phyloP scores from a whole-genome alignment of 306 rosid genomes.

The Canavalia gladiata region DNA sequence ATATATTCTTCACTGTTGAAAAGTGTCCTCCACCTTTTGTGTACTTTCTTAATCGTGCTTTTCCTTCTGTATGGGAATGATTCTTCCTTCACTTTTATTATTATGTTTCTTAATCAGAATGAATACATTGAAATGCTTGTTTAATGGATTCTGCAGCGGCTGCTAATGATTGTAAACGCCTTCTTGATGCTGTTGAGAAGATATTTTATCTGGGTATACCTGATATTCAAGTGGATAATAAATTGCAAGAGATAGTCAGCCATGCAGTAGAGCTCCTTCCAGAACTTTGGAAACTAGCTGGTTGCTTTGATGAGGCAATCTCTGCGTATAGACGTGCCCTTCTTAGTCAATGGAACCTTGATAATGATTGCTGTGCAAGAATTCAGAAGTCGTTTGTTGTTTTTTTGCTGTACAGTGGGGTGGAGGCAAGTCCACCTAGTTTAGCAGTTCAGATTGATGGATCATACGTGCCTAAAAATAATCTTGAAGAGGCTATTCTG shows the following conservation, averaged over 20 bases:
- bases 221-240: conserved; percentile 83
- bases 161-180: conserved; percentile 81
- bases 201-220: conserved; percentile 77
- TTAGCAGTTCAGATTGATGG: conserved; percentile 83
- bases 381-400: conserved; percentile 85
- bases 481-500: conserved; percentile 92
- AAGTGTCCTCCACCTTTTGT: conserved; percentile 27
- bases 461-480: conserved; percentile 86
- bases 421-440: conserved; percentile 92
- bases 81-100: background rate
- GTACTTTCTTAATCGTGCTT: conserved; percentile 29
- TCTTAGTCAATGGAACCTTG: conserved; percentile 94
- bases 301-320: conserved; percentile 73
- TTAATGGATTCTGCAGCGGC: conserved; percentile 75
- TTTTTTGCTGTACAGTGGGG: conserved; percentile 86
- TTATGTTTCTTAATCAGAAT: conserved; percentile 23
- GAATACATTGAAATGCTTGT: conserved; percentile 46
- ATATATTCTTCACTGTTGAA: conserved; percentile 34
- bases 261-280: conserved; percentile 98
- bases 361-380: conserved; percentile 79
- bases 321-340: conserved; percentile 88
- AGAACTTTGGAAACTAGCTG: conserved; percentile 85
- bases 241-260: conserved; percentile 84
- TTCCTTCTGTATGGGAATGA: conserved; percentile 38
- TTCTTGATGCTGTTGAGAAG: conserved; percentile 91